Evolutionary conservation across 352 stramenopile species (phyloP), one percentile per base, ranked within the genome.

Genomic region (Pythium insidiosum): DNA sequence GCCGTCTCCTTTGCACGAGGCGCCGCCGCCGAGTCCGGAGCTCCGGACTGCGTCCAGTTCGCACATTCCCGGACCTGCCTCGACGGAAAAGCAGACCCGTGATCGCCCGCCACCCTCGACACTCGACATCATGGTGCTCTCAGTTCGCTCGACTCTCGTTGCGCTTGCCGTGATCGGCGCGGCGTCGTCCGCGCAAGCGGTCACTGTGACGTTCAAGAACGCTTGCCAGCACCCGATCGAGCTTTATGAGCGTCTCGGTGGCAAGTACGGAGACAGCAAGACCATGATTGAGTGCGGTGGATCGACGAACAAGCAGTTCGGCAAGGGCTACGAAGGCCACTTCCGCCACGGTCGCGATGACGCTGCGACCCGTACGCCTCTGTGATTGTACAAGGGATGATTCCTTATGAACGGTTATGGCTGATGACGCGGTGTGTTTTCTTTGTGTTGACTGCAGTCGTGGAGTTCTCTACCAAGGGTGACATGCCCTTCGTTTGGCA

Each of bases 171-270:
- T 33, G 13, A 11, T 48, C n/a, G 7, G 18, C 16, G 26, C 20
- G 6, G 5, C 34, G 22, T 24, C 9, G n/a, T 31, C 19, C 30
- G 25, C 43, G 2, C 25, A 50, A 4, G 71, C 63, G 23, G 76
- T 80, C 47, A 73, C 54, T 36, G 52, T 87, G 36, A 82, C 67
- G 49, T 72, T 88, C 53, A 69, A 71, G 38, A 87, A 87, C 61
- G 47, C 44, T 2, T 87, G 74, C 53, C 53, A 57, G 7, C 47
- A 61, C 23, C 44, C 53, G 23, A 73, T 87, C 23, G 69, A 84
- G n/a, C 46, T 87, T 16, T 68, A 72, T 56, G 67, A 68, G 43
- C 68, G 69, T 20, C 50, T 69, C n/a, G 69, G 62, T 31, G 63
- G 56, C 54, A 53, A 69, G 45, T 75, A 68, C 56, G 77, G 53